These are phyloP conservation scores for Henningerozyma blattae DNA, from an alignment of 805 yeast species.

Conservation along the genomic window DNA sequence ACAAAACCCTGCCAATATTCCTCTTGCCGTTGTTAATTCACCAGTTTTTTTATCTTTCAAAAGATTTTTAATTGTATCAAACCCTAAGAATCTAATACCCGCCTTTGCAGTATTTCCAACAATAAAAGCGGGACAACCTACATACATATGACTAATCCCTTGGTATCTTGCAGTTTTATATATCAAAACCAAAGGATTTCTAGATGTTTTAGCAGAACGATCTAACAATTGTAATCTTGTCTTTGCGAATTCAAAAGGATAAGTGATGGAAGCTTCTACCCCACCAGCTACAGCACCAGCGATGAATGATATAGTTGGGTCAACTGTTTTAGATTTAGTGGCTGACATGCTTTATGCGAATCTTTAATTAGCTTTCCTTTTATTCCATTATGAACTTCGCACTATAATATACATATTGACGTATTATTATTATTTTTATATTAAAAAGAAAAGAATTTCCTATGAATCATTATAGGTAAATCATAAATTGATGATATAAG, in stretches of 20 bases:
- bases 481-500: no score
- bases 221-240: constrained; percentile 79
- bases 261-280: constrained; percentile 81
- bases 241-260: constrained; percentile 95
- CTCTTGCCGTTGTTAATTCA: constrained; percentile 77
- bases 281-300: constrained; percentile 98
- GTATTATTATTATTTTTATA: no score
- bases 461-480: no score
- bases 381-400: no score
- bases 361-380: no score
- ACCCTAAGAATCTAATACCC: constrained; percentile 87
- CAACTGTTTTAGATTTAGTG: constrained; percentile 35
- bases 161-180: constrained; percentile 63
- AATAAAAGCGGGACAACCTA: constrained; percentile 94
- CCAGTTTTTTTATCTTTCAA: constrained; percentile 71
- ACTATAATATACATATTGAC: no score
- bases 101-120: constrained; percentile 96
- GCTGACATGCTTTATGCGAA: no score
- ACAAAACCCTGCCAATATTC: constrained; percentile 93
- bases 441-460: no score
- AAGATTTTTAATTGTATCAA: constrained; percentile 70
- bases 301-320: constrained; percentile 69
- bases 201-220: constrained; percentile 48
- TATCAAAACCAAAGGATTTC: constrained; percentile 78
- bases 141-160: constrained; percentile 70